A percentile compares a stretch with the other conserved stretches of the same genome.
phyloP scores from a whole-genome alignment of 805 yeast genomes.

The Ogataea paradorogensis region DNA sequence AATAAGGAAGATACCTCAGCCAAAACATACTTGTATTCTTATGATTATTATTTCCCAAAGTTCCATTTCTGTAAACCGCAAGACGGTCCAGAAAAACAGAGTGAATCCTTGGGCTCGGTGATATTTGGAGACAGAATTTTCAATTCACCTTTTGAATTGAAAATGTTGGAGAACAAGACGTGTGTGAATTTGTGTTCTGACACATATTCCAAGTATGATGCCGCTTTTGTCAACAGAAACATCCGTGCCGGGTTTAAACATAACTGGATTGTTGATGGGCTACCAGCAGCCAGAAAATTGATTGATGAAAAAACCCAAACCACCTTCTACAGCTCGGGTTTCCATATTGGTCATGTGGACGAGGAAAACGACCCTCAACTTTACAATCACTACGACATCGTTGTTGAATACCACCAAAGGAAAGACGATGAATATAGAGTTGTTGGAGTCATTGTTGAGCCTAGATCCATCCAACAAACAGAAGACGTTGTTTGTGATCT shows the following conservation, averaged over 20 bases:
- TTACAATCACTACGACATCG: constrained; percentile 77
- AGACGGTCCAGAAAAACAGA: constrained; percentile 64
- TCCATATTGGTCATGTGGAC: constrained; percentile 71
- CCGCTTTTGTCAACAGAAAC: constrained; percentile 71
- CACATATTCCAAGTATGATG: constrained; percentile 61
- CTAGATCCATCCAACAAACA: constrained; percentile 47
- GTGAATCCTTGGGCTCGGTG: constrained; percentile 89
- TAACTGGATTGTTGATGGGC: constrained; percentile 93
- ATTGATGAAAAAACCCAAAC: constrained; percentile 56
- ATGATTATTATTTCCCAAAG: constrained; percentile 78
- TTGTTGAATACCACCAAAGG: constrained; percentile 79
- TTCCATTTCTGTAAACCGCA: constrained; percentile 82
- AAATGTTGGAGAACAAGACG: constrained; percentile 67
- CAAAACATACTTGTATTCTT: constrained; percentile 63
- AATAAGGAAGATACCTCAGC: constrained; percentile 40
- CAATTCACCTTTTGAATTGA: constrained; percentile 82
- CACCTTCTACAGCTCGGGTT: constrained; percentile 75
- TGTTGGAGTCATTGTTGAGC: constrained; percentile 83
- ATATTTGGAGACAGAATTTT: constrained; percentile 94
- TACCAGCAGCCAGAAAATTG: constrained; percentile 78
- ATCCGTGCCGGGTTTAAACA: constrained; percentile 81
- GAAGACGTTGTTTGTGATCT: constrained; percentile 21
- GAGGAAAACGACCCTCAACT: constrained; percentile 53
- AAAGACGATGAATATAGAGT: constrained; percentile 70
- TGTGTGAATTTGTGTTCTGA: constrained; percentile 69